phyloP scores from a whole-genome alignment of 2,329 filamentous ascomycete genomes.

The Ilyonectria robusta region DNA sequence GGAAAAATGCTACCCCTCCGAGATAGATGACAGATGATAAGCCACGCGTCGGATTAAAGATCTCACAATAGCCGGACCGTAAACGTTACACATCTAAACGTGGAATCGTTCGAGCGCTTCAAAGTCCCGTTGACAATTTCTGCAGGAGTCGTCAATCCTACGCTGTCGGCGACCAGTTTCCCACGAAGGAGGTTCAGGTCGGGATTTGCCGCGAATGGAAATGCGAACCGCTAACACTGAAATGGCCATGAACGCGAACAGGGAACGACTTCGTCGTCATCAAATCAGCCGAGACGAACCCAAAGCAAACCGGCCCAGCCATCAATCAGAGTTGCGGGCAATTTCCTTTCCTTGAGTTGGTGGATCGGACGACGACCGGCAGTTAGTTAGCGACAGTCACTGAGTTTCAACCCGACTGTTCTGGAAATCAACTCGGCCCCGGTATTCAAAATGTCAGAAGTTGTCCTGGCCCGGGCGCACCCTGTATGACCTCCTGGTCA shows the following conservation, averaged over 20 bases:
- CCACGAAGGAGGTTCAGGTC: constrained; percentile 3
- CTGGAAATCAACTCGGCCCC: constrained; percentile 39
- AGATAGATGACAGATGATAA: constrained; percentile 14
- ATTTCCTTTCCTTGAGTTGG: constrained; percentile 36
- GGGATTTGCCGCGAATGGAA: constrained; percentile 16
- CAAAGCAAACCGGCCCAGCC: constrained; percentile 16
- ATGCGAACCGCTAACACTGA: constrained; percentile 4
- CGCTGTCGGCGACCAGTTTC: constrained; percentile 11
- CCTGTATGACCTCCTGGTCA: constrained; percentile 39
- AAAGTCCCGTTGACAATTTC: background rate
- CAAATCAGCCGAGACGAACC: constrained; percentile 11
- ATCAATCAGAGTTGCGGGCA: constrained; percentile 36
- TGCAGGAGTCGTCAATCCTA: constrained; percentile 3
- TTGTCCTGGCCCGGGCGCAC: constrained; percentile 35
- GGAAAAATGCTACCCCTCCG: background rate
- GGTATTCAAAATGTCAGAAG: constrained; percentile 28
- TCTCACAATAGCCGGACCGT: constrained; percentile 21
- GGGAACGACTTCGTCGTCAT: constrained; percentile 4
- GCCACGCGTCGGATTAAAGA: constrained; percentile 26
- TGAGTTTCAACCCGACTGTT: constrained; percentile 37
- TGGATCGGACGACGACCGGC: constrained; percentile 40
- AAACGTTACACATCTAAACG: constrained; percentile 22
- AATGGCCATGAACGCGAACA: constrained; percentile 8
- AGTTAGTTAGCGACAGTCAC: constrained; percentile 44
- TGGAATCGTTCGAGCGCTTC: constrained; percentile 22